Evolutionary conservation across 306 rosid genomes (phyloP).

Genomic region (Arachis stenosperma): DNA sequence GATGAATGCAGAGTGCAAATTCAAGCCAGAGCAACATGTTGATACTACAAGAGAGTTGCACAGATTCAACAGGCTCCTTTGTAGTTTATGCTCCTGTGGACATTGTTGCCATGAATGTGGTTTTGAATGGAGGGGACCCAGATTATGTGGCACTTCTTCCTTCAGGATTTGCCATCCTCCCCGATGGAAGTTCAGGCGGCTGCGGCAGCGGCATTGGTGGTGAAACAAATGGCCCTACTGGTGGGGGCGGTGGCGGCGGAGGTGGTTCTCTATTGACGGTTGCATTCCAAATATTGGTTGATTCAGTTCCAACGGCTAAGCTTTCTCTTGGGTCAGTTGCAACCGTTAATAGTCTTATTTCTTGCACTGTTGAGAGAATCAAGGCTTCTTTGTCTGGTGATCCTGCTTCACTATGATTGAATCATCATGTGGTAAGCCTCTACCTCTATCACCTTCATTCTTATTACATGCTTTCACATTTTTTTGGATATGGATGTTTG

Average conservation of each 20-base stretch:
- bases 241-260: conserved; percentile 21
- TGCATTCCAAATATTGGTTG: conserved; percentile 95
- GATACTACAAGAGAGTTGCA: conserved; percentile 91
- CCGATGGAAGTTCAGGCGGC: conserved; percentile 60
- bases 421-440: no score
- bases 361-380: conserved; percentile 93
- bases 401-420: conserved; percentile 40
- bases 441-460: no score
- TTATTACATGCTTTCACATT: no score
- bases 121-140: conserved; percentile 91
- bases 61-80: conserved; percentile 74
- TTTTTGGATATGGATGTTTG: no score
- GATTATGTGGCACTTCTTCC: conserved; percentile 96
- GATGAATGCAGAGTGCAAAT: conserved; percentile 71
- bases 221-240: conserved; percentile 34
- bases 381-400: conserved; percentile 80
- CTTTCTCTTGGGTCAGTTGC: conserved; percentile 96
- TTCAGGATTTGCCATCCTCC: conserved; percentile 95
- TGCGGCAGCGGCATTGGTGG: conserved; percentile 38
- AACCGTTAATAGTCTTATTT: conserved; percentile 88
- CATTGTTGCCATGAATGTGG: conserved; percentile 85
- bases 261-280: conserved; percentile 82
- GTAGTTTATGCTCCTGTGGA: conserved; percentile 95
- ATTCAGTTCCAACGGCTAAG: conserved; percentile 88
- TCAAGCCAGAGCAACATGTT: conserved; percentile 99